phyloP scores from a whole-genome alignment of 495 filamentous ascomycete species.

The Lichenothelia convexa region DNA sequence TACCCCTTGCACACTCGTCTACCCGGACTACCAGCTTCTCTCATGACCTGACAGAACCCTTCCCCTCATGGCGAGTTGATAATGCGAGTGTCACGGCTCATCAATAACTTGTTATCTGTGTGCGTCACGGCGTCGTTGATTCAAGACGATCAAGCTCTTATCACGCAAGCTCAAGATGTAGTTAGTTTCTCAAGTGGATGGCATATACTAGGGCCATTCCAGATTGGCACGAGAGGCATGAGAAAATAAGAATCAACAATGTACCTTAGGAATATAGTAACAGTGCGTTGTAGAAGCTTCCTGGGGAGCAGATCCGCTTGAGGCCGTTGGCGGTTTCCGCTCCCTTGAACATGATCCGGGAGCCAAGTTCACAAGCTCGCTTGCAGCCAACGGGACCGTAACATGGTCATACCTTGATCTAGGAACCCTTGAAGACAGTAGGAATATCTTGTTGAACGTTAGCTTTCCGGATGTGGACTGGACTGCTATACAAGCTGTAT shows the following conservation, averaged over 20 bases:
- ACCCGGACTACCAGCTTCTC: no score
- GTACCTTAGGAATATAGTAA: neutral
- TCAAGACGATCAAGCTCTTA: no score
- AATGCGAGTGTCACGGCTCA: no score
- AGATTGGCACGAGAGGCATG: conserved; percentile 40
- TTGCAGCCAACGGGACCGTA: conserved; percentile 30
- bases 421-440: conserved; percentile 10
- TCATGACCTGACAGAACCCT: no score
- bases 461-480: conserved; percentile 32
- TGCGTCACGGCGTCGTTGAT: no score
- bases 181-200: conserved; percentile 26
- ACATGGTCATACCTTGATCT: conserved; percentile 24
- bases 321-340: conserved; percentile 32
- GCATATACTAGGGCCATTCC: conserved; percentile 41
- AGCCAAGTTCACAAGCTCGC: conserved; percentile 28
- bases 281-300: conserved; percentile 34
- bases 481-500: conserved; percentile 31
- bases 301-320: conserved; percentile 43
- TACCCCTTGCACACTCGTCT: no score
- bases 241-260: no score
- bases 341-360: conserved; percentile 22
- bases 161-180: no score
- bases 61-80: no score
- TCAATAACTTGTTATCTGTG: no score
- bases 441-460: conserved; percentile 22